Evolutionary conservation across 345 rosid genomes (phyloP).

Genomic region (Gossypium stocksii): DNA sequence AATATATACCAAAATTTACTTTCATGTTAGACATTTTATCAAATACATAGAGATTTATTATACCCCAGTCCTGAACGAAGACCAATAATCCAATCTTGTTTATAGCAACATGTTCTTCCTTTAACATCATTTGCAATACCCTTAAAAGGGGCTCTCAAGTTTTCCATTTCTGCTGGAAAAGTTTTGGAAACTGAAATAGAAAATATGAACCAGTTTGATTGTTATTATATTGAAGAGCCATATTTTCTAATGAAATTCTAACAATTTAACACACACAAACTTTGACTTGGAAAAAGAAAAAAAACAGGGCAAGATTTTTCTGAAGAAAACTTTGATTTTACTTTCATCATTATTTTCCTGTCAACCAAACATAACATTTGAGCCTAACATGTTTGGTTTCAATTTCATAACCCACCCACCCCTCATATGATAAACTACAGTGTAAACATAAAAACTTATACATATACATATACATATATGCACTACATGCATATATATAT

Average conservation of each 20-base stretch:
- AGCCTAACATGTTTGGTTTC: neutral
- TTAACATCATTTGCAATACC: slow-evolving; percentile 50
- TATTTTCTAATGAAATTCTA: too few species aligned
- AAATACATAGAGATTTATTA: too few species aligned
- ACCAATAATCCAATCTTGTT: slow-evolving; percentile 61
- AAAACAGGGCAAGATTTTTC: too few species aligned
- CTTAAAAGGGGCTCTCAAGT: slow-evolving; percentile 36
- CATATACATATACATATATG: neutral
- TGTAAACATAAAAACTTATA: neutral
- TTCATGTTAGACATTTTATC: too few species aligned
- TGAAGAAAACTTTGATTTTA: too few species aligned
- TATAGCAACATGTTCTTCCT: slow-evolving; percentile 58
- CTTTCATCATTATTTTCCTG: neutral
- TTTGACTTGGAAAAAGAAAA: too few species aligned
- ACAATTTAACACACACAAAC: too few species aligned
- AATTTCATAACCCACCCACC: neutral
- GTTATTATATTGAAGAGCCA: too few species aligned
- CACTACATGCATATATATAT: neutral
- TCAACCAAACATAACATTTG: neutral
- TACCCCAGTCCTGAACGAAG: slow-evolving; percentile 39
- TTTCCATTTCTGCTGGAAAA: slow-evolving; percentile 30
- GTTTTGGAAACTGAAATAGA: too few species aligned
- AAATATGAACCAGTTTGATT: too few species aligned
- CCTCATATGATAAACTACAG: too few species aligned
- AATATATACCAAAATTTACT: too few species aligned